A percentile compares a stretch with the other conserved stretches of the same genome.
Evolutionary conservation across 495 filamentous ascomycete species (phyloP).

Genomic region (Penicillium goetzii): DNA sequence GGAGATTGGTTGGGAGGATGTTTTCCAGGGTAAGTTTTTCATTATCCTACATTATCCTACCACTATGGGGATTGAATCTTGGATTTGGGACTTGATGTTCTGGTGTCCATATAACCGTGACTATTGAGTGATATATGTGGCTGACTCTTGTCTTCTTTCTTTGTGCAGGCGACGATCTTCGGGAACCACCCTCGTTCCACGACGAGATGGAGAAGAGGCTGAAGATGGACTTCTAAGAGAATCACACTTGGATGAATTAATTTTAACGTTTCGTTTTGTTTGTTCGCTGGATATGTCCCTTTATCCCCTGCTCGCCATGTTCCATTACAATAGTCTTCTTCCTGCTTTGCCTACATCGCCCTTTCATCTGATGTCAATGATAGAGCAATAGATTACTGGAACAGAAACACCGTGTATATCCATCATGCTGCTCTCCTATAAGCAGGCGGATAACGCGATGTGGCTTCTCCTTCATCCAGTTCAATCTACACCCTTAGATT

Average conservation of each 20-base stretch:
- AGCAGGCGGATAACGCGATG: background rate
- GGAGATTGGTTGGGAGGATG: slow-evolving; percentile 86
- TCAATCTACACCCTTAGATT: background rate
- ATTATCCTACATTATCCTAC: slow-evolving; percentile 15
- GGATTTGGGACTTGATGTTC: background rate
- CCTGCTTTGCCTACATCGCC: slow-evolving; percentile 13
- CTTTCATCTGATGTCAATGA: slow-evolving; percentile 17
- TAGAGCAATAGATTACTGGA: slow-evolving; percentile 28
- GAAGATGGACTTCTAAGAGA: slow-evolving; percentile 65
- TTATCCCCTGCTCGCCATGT: slow-evolving; percentile 20
- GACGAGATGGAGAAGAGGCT: slow-evolving; percentile 93
- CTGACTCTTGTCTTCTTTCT: slow-evolving; percentile 16
- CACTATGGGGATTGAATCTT: background rate
- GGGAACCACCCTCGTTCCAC: slow-evolving; percentile 72
- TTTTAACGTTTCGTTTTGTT: slow-evolving; percentile 18
- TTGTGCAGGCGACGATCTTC: slow-evolving; percentile 60
- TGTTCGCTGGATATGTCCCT: slow-evolving; percentile 16
- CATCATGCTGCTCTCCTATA: background rate
- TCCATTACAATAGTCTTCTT: slow-evolving; percentile 28
- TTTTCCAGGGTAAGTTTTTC: slow-evolving; percentile 61
- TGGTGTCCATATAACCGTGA: background rate
- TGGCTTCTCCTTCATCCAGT: slow-evolving; percentile 14
- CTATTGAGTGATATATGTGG: slow-evolving; percentile 1
- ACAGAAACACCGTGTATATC: slow-evolving; percentile 7
- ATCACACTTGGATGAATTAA: slow-evolving; percentile 22